These are phyloP conservation scores for Talaromyces sp. DNA, from an alignment of 2,329 filamentous ascomycete species.

Conservation along the genomic window DNA sequence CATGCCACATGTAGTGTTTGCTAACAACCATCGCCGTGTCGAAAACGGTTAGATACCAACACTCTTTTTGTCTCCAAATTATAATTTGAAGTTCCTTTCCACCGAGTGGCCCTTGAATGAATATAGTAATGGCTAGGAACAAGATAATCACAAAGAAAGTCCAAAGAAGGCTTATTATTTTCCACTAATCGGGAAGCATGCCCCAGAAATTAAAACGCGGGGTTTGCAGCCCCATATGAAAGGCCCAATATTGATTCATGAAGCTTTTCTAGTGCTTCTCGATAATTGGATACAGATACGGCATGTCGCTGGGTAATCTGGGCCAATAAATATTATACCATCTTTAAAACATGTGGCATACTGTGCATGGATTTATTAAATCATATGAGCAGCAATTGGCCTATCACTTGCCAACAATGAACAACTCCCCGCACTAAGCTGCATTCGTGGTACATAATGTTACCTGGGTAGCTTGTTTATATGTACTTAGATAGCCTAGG, in stretches of 20 bases:
- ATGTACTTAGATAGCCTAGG: background rate
- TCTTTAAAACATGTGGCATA: background rate
- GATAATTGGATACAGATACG: background rate
- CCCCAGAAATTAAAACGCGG: background rate
- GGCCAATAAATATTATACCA: background rate
- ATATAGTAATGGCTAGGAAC: background rate
- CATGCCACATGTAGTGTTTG: background rate
- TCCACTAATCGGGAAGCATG: background rate
- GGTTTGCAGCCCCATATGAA: background rate
- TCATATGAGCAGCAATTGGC: background rate
- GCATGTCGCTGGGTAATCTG: background rate
- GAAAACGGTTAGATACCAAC: conserved; percentile 1
- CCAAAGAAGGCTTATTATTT: background rate
- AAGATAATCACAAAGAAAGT: background rate
- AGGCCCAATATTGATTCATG: background rate
- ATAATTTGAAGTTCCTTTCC: background rate
- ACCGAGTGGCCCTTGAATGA: background rate
- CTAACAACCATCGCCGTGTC: background rate
- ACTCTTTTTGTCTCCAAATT: background rate
- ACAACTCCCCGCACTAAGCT: background rate
- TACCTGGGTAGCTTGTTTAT: background rate
- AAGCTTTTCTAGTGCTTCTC: background rate
- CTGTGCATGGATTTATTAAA: background rate
- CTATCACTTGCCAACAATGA: background rate
- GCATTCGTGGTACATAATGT: background rate